Conservation (phyloP, 441 rosid genomes). For the Pelargonium cotyledonis region DNA sequence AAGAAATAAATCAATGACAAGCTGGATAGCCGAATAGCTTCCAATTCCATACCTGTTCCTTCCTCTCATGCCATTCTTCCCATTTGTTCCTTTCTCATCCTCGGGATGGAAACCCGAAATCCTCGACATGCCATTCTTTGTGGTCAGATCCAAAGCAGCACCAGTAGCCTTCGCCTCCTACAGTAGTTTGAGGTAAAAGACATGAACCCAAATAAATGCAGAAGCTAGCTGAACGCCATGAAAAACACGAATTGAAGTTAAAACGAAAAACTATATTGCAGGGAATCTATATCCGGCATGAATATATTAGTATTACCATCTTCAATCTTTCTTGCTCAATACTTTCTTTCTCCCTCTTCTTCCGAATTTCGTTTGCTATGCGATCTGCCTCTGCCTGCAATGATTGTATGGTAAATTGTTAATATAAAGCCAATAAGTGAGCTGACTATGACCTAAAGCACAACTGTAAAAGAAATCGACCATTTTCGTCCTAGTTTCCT, state of each 20-base stretch:
- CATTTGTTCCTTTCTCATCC: conserved; percentile 44
- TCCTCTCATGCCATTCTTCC: conserved; percentile 53
- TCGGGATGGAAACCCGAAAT: conserved; percentile 16
- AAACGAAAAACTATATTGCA: conserved; percentile 41
- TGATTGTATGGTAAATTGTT: neutral
- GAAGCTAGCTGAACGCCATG: conserved; percentile 94
- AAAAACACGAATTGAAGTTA: conserved; percentile 68
- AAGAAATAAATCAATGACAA: neutral
- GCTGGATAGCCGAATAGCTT: neutral
- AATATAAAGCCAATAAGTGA: neutral
- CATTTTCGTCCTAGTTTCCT: conserved; percentile 67
- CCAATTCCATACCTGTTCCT: conserved; percentile 40
- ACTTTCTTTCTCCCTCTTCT: conserved; percentile 59
- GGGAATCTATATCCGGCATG: conserved; percentile 55
- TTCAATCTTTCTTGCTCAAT: conserved; percentile 41
- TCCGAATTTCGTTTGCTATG: conserved; percentile 51
- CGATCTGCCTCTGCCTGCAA: conserved; percentile 64
- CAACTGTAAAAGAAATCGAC: conserved; percentile 23
- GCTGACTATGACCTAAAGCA: neutral
- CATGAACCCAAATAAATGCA: conserved; percentile 99
- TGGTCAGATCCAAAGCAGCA: conserved; percentile 35
- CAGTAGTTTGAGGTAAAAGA: conserved; percentile 99
- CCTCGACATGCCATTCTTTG: conserved; percentile 23
- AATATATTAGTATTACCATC: conserved; percentile 69
- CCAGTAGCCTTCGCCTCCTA: conserved; percentile 58